Conservation (phyloP, 2,329 filamentous ascomycete genomes). For the Orbilia ellipsospora region DNA sequence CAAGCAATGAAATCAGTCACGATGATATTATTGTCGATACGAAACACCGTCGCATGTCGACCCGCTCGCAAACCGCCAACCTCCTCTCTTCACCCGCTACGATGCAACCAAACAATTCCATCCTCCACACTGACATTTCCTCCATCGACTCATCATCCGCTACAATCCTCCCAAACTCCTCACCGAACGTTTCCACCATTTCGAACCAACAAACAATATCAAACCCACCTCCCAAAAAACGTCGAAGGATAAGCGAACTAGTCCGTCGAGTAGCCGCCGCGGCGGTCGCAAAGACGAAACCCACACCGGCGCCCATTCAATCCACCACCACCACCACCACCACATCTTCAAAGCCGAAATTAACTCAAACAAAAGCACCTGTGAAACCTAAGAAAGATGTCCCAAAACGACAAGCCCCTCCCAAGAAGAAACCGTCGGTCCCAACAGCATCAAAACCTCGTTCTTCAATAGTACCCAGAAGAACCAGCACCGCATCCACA, state of each 20-base stretch:
- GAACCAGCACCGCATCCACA: conserved; percentile 8
- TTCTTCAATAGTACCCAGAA: background rate
- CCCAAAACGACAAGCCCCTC: conserved; percentile 3
- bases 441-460: conserved; percentile 8
- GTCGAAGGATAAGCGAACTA: conserved; percentile 41
- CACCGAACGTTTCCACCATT: conserved; percentile 38
- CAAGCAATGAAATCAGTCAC: background rate
- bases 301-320: background rate
- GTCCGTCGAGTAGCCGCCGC: conserved; percentile 32
- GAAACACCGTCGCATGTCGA: conserved; percentile 29
- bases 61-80: conserved; percentile 33
- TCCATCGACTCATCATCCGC: conserved; percentile 43
- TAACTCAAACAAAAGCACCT: conserved; percentile 7
- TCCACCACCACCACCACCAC: no score
- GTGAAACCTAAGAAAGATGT: conserved; percentile 28
- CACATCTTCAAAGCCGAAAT: conserved; percentile 7
- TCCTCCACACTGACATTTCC: conserved; percentile 36
- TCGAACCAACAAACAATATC: conserved; percentile 4
- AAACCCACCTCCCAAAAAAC: conserved; percentile 29
- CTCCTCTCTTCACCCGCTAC: conserved; percentile 15
- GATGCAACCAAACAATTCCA: conserved; percentile 27
- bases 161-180: conserved; percentile 40
- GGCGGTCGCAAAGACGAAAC: conserved; percentile 21
- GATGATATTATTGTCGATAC: background rate
- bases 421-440: background rate